Conservation (phyloP, 176 grass and related monocot genomes). For the Zea mays region Zm-B73-REFERENCE-NAM-5.0 NC_050099.1:183884001-183884500, state of each 20-base stretch:
- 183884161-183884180: background rate
- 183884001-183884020: constrained; percentile 26
- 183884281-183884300: too few relatives aligned
- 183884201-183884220: background rate
- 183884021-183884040: constrained; percentile 22
- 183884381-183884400: background rate
- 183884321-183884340: constrained; percentile 44
- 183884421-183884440: constrained; percentile 19
- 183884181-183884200: background rate
- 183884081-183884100: background rate
- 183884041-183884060: background rate
- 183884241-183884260: constrained; percentile 56
- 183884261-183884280: background rate
- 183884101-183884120: constrained; percentile 44
- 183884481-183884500: background rate
- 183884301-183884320: constrained; percentile 25
- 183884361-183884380: background rate
- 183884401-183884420: too few relatives aligned
- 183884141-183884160: constrained; percentile 10
- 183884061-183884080: too few relatives aligned
- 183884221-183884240: background rate
- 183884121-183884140: constrained; percentile 31
- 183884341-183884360: constrained; percentile 28
- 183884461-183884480: background rate
- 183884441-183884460: background rate